Percentiles rank a stretch among this genome's conserved stretches.
Conservation (phyloP, 2,329 filamentous ascomycete species). For the Hymenoscyphus salicellus region DNA sequence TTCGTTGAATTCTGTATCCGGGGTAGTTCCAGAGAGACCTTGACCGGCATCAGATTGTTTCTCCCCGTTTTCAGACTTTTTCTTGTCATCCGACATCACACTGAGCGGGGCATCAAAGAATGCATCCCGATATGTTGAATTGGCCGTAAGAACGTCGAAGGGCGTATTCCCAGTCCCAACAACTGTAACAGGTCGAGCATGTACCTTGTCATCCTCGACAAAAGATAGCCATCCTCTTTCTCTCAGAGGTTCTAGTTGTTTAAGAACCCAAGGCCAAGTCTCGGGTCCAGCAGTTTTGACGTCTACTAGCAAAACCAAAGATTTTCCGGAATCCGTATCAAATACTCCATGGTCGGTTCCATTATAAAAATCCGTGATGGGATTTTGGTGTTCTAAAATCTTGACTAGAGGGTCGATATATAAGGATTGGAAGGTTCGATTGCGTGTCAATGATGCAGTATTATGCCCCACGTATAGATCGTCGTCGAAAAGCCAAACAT, state of each 20-base stretch:
- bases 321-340: slow-evolving; percentile 49
- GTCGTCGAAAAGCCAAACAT: slow-evolving; percentile 60
- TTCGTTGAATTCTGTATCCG: slow-evolving; percentile 42
- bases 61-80: slow-evolving; percentile 8
- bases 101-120: slow-evolving; percentile 66
- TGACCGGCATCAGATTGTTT: slow-evolving; percentile 37
- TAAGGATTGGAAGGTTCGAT: slow-evolving; percentile 58
- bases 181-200: slow-evolving; percentile 60
- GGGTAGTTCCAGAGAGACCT: slow-evolving; percentile 42
- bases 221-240: slow-evolving; percentile 55
- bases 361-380: slow-evolving; percentile 45
- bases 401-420: slow-evolving; percentile 64
- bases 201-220: slow-evolving; percentile 49
- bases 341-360: slow-evolving; percentile 54
- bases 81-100: slow-evolving; percentile 37
- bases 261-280: slow-evolving; percentile 52
- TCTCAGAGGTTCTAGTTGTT: slow-evolving; percentile 58
- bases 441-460: slow-evolving; percentile 48
- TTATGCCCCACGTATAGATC: slow-evolving; percentile 65
- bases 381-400: slow-evolving; percentile 54
- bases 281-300: slow-evolving; percentile 58
- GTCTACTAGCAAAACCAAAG: slow-evolving; percentile 64
- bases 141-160: slow-evolving; percentile 53
- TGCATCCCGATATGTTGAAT: slow-evolving; percentile 55
- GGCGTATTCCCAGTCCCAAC: slow-evolving; percentile 65